Evolutionary conservation across 2,329 filamentous ascomycete genomes (phyloP), one percentile per base, ranked within the genome.

Genomic region (Epichloe scottii): DNA sequence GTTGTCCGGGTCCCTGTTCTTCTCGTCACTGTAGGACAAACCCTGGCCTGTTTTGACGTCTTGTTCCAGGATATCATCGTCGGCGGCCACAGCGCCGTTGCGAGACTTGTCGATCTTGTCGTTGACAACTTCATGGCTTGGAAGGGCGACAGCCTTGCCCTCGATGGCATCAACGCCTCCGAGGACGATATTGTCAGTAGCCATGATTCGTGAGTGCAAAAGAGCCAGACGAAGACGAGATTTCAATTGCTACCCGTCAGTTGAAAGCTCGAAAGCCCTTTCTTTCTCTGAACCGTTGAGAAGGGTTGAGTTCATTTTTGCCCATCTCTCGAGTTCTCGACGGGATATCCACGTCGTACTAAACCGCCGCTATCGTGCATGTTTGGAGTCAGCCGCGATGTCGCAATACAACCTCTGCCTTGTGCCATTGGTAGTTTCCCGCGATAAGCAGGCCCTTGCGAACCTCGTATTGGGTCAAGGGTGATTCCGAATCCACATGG

Each of bases 1-100:
- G 51, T 60, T 63, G 34, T 48, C 58, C 26, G 55, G 54, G 46
- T 69, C 65, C 34, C 63, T 65, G 0, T 65, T 63, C 2, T 63
- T 51, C 26, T 59, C 58, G 46, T 50, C 55, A n/a, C 55, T 54
- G 34, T 57, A 57, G 30, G 62, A 35, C 17, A 39, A 47, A 7
- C 7, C 17, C 8, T 17, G 14, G 19, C 19, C 44, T 6, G 11
- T 41, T 26, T 43, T 35, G n/a, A 26, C 21, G 26, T 39, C 45
- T 15, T 40, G 15, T 6, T 30, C 38, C 33, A 33, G 10, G 5
- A 44, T 23, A 15, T 38, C 30, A 6, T 30, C 50, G 12, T 37
- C 14, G 11, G 26, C 21, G 19, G 12, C 8, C 26, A 37, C 10
- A 3, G n/a, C 21, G 5, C 11, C 8, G 11, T 40, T 30, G 21